Evolutionary conservation across 2,329 filamentous ascomycete genomes (phyloP), one percentile per base, ranked within the genome.

Genomic region (Fusarium veterinarium): DNA sequence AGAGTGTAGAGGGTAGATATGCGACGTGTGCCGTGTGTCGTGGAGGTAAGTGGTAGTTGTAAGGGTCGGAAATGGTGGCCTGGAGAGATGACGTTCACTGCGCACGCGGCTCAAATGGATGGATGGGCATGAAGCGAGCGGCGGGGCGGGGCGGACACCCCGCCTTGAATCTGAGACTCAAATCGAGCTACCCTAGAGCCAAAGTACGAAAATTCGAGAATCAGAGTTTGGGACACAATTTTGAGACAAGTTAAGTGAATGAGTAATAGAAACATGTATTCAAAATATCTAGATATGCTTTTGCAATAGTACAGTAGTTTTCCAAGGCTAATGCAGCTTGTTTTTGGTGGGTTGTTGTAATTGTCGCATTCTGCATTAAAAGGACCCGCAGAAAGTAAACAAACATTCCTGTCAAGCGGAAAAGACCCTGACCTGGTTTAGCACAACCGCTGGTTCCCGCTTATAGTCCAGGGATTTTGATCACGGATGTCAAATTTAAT

Each of bases 31-130:
- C 17, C 17, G 55, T 52, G 30, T 45, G 23, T 20, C 17, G 55
- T 52, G 51, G 42, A 56, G 33, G 30, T 25, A 25, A 25, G 25
- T 57, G 51, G 20, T 64, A 35, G n/a, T 28, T 45, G 25, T 60
- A 28, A 35, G 41, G 52, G 44, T 74, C 17, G 44, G 60, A 67
- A 53, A 63, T 64, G 64, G 75, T 48, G 57, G 73, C 75, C 75
- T 75, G 52, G 75, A 67, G 64, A 44, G 73, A 77, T 77, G 75
- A 77, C 75, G 75, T 77, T 74, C 60, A 59, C 38, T 69, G 69
- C 48, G 67, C 64, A 72, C 67, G 65, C 66, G 72, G 71, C 71
- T 60, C 62, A 60, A 69, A 52, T 52, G 49, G 49, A 7, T 38
- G 49, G 49, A 28, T 8, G 48, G 5, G 17, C 30, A 65, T 45